These are phyloP conservation scores for Canariomyces notabilis DNA, from an alignment of 2,329 filamentous ascomycete genomes.

Conservation along the genomic window DNA sequence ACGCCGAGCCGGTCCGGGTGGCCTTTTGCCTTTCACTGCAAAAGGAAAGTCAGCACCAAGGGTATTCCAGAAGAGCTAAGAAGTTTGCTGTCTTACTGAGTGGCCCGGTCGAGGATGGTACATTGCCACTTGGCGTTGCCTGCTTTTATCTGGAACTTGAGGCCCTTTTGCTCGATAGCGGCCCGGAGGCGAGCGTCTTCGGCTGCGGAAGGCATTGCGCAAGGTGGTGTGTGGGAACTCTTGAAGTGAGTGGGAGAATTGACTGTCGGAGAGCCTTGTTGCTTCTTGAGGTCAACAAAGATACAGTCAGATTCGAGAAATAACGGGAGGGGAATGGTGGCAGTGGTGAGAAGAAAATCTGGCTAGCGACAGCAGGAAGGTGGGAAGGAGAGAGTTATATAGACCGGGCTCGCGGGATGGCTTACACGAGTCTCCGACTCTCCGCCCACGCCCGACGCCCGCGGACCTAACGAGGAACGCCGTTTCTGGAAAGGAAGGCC, in stretches of 20 bases:
- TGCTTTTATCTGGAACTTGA: slow-evolving; percentile 45
- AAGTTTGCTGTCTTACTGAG: slow-evolving; percentile 36
- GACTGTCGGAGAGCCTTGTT: background rate
- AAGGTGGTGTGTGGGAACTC: background rate
- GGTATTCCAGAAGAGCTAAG: background rate
- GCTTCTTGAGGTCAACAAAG: background rate
- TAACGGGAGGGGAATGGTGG: background rate
- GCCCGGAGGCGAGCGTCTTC: slow-evolving; percentile 17
- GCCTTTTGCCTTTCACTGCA: slow-evolving; percentile 24
- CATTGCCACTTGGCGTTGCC: slow-evolving; percentile 37
- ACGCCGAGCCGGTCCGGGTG: slow-evolving; percentile 17
- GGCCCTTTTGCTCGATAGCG: slow-evolving; percentile 36
- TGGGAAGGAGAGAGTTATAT: slow-evolving; percentile 6
- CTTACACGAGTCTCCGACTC: background rate
- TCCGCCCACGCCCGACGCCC: background rate
- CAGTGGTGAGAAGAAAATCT: slow-evolving; percentile 1
- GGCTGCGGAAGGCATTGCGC: slow-evolving; percentile 18
- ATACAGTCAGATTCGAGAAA: background rate
- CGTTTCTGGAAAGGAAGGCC: slow-evolving; percentile 8
- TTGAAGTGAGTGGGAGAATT: background rate
- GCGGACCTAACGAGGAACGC: background rate
- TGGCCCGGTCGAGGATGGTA: slow-evolving; percentile 39
- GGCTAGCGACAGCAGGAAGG: background rate
- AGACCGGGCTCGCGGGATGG: background rate
- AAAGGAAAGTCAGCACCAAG: slow-evolving; percentile 8